A percentile compares a stretch with the other conserved stretches of the same genome.
These are phyloP conservation scores for Pythium folliculosum DNA, from an alignment of 352 stramenopile genomes.

Conservation along the genomic window DNA sequence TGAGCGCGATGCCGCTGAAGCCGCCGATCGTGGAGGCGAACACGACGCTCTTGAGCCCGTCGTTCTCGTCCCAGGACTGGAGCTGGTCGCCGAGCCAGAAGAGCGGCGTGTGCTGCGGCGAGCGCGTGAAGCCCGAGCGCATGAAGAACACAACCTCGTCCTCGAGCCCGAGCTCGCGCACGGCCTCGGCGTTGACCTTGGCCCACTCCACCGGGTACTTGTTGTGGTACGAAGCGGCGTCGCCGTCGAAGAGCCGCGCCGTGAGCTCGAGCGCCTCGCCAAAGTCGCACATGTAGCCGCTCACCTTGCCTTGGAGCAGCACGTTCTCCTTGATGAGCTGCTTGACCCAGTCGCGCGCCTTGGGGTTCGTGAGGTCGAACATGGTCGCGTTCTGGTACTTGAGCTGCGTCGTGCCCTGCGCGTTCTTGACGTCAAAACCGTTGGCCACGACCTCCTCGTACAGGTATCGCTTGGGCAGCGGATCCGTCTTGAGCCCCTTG, in stretches of 20 bases:
- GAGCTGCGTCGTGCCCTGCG: constrained; percentile 8
- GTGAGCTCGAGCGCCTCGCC: constrained; percentile 13
- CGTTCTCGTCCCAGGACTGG: constrained; percentile 21
- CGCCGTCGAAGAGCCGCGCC: constrained; percentile 2
- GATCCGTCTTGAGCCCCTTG: constrained; percentile 21
- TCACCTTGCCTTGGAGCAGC: constrained; percentile 15
- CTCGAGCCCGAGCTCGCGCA: constrained; percentile 17
- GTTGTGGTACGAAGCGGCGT: constrained; percentile 18
- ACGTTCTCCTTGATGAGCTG: constrained; percentile 23
- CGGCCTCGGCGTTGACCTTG: too few relatives aligned
- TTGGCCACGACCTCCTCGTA: constrained; percentile 15
- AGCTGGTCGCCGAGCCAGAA: constrained; percentile 23
- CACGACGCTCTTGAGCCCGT: constrained; percentile 22
- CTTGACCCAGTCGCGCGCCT: constrained; percentile 22
- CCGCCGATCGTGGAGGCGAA: constrained; percentile 17
- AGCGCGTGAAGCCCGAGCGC: constrained; percentile 20
- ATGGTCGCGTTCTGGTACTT: constrained; percentile 22
- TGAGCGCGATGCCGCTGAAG: constrained; percentile 21
- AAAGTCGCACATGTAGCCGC: too few relatives aligned
- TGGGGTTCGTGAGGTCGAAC: constrained; percentile 18
- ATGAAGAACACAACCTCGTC: constrained; percentile 22
- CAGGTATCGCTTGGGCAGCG: constrained; percentile 16
- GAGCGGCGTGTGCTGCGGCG: constrained; percentile 22
- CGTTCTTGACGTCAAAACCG: constrained; percentile 16
- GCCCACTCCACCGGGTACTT: constrained; percentile 21